Evolutionary conservation across 2,329 filamentous ascomycete genomes (phyloP).

Genomic region (Pseudohalonectria lignicola): DNA sequence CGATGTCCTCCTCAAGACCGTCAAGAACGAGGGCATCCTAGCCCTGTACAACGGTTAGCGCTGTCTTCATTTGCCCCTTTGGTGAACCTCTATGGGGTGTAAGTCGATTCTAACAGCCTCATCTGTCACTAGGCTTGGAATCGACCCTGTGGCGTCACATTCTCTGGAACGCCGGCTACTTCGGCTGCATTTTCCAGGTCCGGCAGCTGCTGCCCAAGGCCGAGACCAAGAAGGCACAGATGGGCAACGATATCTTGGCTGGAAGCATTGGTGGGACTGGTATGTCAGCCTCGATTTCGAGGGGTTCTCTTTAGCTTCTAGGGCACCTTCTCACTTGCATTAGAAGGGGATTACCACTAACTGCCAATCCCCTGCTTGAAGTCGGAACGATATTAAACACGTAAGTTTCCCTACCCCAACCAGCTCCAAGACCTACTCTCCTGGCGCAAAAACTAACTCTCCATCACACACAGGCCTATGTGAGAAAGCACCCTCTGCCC

Average conservation of each 20-base stretch:
- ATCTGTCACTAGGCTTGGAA: constrained; percentile 59
- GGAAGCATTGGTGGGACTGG: constrained; percentile 32
- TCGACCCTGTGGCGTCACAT: constrained; percentile 90
- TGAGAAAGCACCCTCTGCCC: too few relatives aligned
- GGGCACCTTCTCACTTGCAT: too few relatives aligned
- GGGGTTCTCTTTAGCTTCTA: too few relatives aligned
- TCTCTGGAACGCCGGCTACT: constrained; percentile 89
- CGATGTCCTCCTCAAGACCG: constrained; percentile 65
- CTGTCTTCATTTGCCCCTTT: too few relatives aligned
- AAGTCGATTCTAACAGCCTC: too few relatives aligned
- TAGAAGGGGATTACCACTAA: too few relatives aligned
- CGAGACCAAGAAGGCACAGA: constrained; percentile 70
- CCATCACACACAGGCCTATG: too few relatives aligned
- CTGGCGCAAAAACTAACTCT: too few relatives aligned
- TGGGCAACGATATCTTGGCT: constrained; percentile 78
- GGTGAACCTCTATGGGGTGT: too few relatives aligned
- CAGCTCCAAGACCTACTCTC: too few relatives aligned
- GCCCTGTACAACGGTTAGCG: constrained; percentile 90
- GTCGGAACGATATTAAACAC: constrained; percentile 80
- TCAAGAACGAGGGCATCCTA: constrained; percentile 41
- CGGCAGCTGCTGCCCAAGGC: constrained; percentile 71
- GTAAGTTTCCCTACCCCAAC: constrained; percentile 41
- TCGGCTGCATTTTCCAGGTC: constrained; percentile 97
- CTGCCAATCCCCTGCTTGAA: too few relatives aligned
- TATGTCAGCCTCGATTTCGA: too few relatives aligned